Base-by-base conservation (phyloP, 148 eudicot species). In the Vaccinium macrocarpon region DNA sequence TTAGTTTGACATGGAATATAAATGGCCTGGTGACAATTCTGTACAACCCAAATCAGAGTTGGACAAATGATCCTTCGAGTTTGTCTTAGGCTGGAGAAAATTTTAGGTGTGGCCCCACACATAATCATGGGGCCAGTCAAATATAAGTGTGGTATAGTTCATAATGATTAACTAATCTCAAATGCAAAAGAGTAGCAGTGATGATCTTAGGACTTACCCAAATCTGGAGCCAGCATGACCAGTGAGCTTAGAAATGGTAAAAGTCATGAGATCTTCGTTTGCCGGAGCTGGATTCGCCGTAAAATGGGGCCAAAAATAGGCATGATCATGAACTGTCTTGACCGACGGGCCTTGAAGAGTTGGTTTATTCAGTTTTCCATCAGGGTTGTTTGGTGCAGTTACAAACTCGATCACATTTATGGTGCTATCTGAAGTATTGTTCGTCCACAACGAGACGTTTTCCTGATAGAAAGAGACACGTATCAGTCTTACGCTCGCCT, bases 381-480 rank as follows among this genome's bases (percentile, higher is more conserved):
- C 94, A 1, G 93, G 91, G 59, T 92, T 92, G 57, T 92, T 93
- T 21, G 94, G 94, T 4, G 92, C 89, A 11, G 94, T 93, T 70
- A 62, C 68, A 62, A 62, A 62, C 68, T 62, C 27, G 4, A 62
- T 62, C 27, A 62, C 1, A 12, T 8, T 91, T 92, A 51, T 11
- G 7, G 79, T 8, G 79, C 32, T n/a, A 76, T 76, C 56, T 76
- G 79, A 91, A 91, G 91, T 79, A 49, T 77, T 85, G 80, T 92
- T 93, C 72, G 80, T 90, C 88, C 90, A 87, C 49, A 57, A n/a
- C n/a, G n/a, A n/a, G n/a, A 42, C 46, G 46, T 42, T 42, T 5
- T 42, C 46, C 46, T 42, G 6, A 42, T 42, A 42, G 6, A 42
- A 5, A 42, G 46, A 42, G 46, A 5, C 46, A 42, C 46, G 46